Conservation (phyloP, 176 grass and related monocot species). For the Carex myosuroides region DNA sequence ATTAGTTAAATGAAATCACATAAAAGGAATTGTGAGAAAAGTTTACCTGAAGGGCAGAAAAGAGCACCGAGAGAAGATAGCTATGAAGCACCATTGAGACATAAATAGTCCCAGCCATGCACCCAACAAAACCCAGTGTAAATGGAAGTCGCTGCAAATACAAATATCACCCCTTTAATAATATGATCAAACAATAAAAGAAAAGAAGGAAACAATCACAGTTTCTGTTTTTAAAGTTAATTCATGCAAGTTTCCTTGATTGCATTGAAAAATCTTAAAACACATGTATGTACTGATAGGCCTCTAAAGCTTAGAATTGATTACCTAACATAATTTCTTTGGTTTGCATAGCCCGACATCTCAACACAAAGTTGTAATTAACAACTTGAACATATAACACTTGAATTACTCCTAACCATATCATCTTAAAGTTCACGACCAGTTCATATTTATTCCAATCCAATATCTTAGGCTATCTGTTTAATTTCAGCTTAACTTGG, state of each 20-base stretch:
- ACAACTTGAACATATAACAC: not conserved
- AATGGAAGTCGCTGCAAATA: slow-evolving; percentile 74
- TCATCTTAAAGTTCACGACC: not conserved
- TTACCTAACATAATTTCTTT: not conserved
- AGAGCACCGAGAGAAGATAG: slow-evolving; percentile 92
- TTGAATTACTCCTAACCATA: not conserved
- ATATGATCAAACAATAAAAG: not conserved
- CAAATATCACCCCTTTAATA: not conserved
- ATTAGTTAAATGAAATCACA: not conserved
- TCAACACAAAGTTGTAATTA: not conserved
- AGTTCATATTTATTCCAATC: not conserved
- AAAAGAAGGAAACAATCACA: not conserved
- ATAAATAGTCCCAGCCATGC: slow-evolving; percentile 94
- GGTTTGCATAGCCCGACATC: not conserved
- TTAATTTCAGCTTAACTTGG: not conserved
- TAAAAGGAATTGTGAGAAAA: not conserved
- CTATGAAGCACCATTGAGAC: slow-evolving; percentile 96
- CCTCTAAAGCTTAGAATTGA: not conserved
- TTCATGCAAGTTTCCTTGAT: not conserved
- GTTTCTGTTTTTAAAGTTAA: not conserved
- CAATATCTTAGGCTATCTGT: not conserved
- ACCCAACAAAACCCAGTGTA: slow-evolving; percentile 68
- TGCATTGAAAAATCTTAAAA: not conserved
- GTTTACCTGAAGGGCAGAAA: slow-evolving; percentile 79
- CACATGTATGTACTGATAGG: not conserved